Evolutionary conservation across 2,329 filamentous ascomycete species (phyloP).

Genomic region (Trichophyton equinum): DNA sequence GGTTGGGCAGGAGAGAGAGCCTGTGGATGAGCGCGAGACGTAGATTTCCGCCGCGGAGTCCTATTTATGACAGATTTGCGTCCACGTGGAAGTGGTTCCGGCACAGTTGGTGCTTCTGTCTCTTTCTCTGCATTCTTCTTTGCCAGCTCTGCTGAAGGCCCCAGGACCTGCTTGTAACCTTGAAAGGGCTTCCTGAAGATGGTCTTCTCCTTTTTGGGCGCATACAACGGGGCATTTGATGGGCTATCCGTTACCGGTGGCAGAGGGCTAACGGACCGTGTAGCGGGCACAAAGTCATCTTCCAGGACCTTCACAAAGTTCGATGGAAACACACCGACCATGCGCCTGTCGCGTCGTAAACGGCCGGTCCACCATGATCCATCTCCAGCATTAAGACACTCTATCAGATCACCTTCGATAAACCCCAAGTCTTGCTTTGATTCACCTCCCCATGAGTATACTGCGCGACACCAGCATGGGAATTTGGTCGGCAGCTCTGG

Average conservation of each 20-base stretch:
- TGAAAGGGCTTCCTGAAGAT: slow-evolving; percentile 53
- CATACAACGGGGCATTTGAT: slow-evolving; percentile 33
- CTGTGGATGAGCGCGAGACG: slow-evolving; percentile 5
- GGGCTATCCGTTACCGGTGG: slow-evolving; percentile 23
- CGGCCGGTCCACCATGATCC: slow-evolving; percentile 98
- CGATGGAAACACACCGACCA: slow-evolving; percentile 86
- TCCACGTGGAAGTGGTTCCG: background rate
- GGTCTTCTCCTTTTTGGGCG: slow-evolving; percentile 47
- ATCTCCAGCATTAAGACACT: slow-evolving; percentile 94
- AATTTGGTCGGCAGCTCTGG: slow-evolving; percentile 59
- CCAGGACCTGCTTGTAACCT: slow-evolving; percentile 43
- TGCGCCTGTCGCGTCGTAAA: slow-evolving; percentile 74
- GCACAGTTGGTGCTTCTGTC: background rate
- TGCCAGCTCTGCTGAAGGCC: slow-evolving; percentile 27
- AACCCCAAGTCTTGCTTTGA: slow-evolving; percentile 92
- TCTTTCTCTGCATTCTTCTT: slow-evolving; percentile 24
- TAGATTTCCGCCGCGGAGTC: slow-evolving; percentile 1
- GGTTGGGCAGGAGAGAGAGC: slow-evolving; percentile 7
- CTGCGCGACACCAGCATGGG: slow-evolving; percentile 80
- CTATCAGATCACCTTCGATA: slow-evolving; percentile 93
- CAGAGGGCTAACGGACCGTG: slow-evolving; percentile 41
- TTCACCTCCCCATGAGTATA: slow-evolving; percentile 93
- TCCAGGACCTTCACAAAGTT: slow-evolving; percentile 92
- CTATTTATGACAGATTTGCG: background rate
- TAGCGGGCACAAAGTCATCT: slow-evolving; percentile 64